Percentiles rank a stretch among this genome's conserved stretches.
Conservation (phyloP, 139 green algal species). For the Ettlia oleoabundans region DNA sequence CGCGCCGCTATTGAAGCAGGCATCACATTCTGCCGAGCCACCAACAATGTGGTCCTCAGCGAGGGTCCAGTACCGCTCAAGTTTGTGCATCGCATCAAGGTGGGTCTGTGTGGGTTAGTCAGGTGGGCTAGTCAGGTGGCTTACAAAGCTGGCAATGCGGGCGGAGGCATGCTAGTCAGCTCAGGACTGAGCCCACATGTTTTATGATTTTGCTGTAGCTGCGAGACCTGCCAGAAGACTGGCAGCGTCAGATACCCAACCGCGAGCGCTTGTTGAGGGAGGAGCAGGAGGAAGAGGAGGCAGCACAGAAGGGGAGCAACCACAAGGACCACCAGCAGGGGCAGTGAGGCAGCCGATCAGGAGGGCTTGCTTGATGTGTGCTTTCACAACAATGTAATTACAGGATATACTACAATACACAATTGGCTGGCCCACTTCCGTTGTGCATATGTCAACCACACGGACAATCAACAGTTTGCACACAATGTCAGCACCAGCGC, state of each 20-base stretch:
- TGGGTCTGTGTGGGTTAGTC: background rate
- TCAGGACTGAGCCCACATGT: too few relatives aligned
- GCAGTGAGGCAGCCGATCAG: too few relatives aligned
- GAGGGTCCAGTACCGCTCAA: constrained; percentile 64
- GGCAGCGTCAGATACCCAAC: constrained; percentile 10
- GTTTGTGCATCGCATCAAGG: background rate
- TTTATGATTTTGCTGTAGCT: too few relatives aligned
- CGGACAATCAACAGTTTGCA: too few relatives aligned
- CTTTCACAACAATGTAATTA: too few relatives aligned
- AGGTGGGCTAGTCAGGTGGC: background rate
- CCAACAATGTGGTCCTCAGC: constrained; percentile 69
- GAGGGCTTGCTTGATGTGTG: too few relatives aligned
- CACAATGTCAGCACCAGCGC: too few relatives aligned
- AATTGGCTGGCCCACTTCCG: too few relatives aligned
- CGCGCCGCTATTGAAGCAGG: constrained; percentile 56
- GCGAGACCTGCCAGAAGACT: constrained; percentile 4
- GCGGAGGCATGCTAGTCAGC: background rate
- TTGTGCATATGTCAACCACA: too few relatives aligned
- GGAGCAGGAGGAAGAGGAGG: constrained; percentile 1
- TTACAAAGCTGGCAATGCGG: background rate
- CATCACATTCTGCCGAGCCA: constrained; percentile 59
- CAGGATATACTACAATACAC: too few relatives aligned
- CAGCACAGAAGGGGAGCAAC: too few relatives aligned
- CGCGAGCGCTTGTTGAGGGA: background rate
- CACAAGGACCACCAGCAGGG: too few relatives aligned